Conservation (phyloP, 768 basidiomycete genomes). For the Leucocoprinus birnbaumii region DNA sequence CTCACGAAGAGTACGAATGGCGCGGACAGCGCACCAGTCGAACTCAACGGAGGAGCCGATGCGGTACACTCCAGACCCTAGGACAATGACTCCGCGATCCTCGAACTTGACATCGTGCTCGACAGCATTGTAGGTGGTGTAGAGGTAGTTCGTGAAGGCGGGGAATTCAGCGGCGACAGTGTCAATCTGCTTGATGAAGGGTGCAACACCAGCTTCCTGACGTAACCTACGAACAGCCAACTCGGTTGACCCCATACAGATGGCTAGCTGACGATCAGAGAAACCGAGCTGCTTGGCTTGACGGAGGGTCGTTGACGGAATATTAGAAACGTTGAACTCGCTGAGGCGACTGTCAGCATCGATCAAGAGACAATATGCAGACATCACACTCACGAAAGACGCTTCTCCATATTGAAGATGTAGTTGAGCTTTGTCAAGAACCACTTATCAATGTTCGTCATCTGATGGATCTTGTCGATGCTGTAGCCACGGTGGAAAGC, state of each 20-base stretch:
- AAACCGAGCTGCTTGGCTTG: constrained; percentile 94
- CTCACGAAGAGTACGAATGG: constrained; percentile 94
- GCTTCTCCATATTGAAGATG: constrained; percentile 79
- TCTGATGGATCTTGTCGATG: constrained; percentile 94
- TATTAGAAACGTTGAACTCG: constrained; percentile 57
- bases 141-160: constrained; percentile 97
- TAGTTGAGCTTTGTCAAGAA: constrained; percentile 88
- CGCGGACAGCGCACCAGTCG: constrained; percentile 99
- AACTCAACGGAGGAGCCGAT: constrained; percentile 99
- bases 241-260: constrained; percentile 83
- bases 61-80: constrained; percentile 97
- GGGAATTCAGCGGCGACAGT: constrained; percentile 99
- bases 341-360: constrained; percentile 31
- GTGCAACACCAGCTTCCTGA: constrained; percentile 77
- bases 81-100: constrained; percentile 94
- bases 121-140: constrained; percentile 96
- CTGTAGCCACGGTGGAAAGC: constrained; percentile 92
- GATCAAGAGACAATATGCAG: not conserved
- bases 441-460: constrained; percentile 99
- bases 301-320: constrained; percentile 61
- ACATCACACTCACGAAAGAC: constrained; percentile 61
- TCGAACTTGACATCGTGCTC: constrained; percentile 90
- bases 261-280: constrained; percentile 89
- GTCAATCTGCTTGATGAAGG: constrained; percentile 98
- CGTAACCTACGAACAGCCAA: constrained; percentile 89